Evolutionary conservation across 257 asterid genomes (phyloP), one percentile per base, ranked within the genome.

Genomic region (Linaria vulgaris): DNA sequence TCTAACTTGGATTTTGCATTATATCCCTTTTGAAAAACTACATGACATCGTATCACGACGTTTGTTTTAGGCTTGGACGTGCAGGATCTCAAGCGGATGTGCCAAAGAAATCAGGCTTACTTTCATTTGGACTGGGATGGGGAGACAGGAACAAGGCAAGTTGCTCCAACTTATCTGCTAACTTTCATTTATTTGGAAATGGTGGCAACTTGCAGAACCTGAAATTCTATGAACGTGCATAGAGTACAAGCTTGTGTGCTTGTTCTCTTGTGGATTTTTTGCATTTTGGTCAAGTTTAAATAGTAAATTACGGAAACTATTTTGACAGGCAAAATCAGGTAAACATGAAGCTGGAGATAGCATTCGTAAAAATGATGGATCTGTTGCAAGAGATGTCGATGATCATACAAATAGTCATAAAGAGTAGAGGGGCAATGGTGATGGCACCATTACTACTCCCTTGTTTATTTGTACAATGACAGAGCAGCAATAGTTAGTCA

Each of bases 51-150:
- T 9, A 64, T 34, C 25, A 31, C 15, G 53, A 62, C 59, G 30
- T 57, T 56, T 60, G 38, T 69, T 54, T 55, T 56, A 85, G 85
- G 83, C 10, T 52, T 50, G 71, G 70, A 14, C 72, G 37, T 58
- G 22, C 66, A 38, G 85, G 76, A 12, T 80, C 85, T 58, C 69
- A 80, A 24, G 72, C 22, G 55, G 79, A 72, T 16, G 63, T 34
- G 44, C 76, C 86, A 16, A 83, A 76, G 76, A 83, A 63, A 70
- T 30, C 77, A 9, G 83, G 95, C 39, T 57, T 90, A 27, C 92
- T 90, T 65, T 76, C 96, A 0, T 90, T 90, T 34, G 82, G 91
- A 57, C 82, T 90, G 6, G 92, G 92, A 56, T 87, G 97, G 97
- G 82, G 95, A 60, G 97, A 90, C 30, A 72, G 79, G 63, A 83